Evolutionary conservation across 2,329 filamentous ascomycete species (phyloP), one percentile per base, ranked within the genome.

Genomic region (Ophiocordyceps sinensis): DNA sequence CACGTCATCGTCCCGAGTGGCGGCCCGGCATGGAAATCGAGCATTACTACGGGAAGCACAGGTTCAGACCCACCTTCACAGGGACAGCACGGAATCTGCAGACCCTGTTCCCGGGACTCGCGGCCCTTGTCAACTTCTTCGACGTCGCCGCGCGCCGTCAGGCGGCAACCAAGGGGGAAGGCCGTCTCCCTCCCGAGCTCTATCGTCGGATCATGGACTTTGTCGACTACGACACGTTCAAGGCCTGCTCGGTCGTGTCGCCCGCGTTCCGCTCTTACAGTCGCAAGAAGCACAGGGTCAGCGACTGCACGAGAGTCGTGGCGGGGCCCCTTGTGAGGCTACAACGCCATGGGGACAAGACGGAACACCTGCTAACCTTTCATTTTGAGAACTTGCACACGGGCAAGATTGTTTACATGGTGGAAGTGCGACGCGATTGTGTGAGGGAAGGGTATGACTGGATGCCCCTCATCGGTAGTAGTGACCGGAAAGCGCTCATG

Each of bases 81-180:
- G 38, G 38, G 14, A 43, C 32, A 3, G 19, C 17, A 12, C 31
- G 17, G 17, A 36, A 30, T 21, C 42, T 52, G 13, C 40, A 39
- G 28, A 15, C 5, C 3, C 31, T 42, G 1, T 51, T 48, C 28
- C 41, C 46, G 11, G 47, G 47, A 10, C 40, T 51, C 17, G 43
- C 43, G 13, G 44, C 48, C 11, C 46, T 52, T n/a, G 42, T 50
- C 37, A 48, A 48, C 26, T 49, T 52, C 44, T 51, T 49, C 38
- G 42, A 50, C 3, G 41, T 44, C 31, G 47, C 50, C 21, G 43
- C 38, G 1, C 45, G 9, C 31, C 42, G 47, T 13, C 41, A 39
- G 15, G 32, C 40, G 31, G 37, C 45, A 23, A 42, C 42, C 28
- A 47, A 31, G 29, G 43, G 41, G 14, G 23, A 1, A 40, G 47